A percentile compares a stretch with the other conserved stretches of the same genome.
These are phyloP conservation scores for Leccinum broughii DNA, from an alignment of 768 basidiomycete genomes.

Conservation along the genomic window DNA sequence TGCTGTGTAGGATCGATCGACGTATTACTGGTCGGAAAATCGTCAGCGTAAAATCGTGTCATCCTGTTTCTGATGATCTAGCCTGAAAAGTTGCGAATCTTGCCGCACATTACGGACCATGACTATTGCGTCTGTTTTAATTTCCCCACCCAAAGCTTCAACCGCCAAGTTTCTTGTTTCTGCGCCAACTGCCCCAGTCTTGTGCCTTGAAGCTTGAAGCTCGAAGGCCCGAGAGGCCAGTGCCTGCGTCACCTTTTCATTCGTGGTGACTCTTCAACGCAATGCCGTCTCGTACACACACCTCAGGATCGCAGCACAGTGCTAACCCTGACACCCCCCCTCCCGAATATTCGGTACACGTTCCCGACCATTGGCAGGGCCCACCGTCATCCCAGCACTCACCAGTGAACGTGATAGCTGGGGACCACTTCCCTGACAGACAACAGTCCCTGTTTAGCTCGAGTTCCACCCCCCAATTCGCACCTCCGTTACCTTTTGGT, in stretches of 20 bases:
- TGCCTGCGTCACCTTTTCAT: not conserved
- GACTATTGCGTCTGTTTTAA: not conserved
- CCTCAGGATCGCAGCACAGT: slow-evolving; percentile 18
- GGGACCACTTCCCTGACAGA: slow-evolving; percentile 12
- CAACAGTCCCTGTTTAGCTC: slow-evolving; percentile 21
- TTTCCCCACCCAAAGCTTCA: not conserved
- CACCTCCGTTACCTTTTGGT: slow-evolving; percentile 29
- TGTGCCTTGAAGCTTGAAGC: not conserved
- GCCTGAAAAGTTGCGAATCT: not conserved
- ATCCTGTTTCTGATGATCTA: not conserved
- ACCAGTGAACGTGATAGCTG: slow-evolving; percentile 13
- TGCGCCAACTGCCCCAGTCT: not conserved
- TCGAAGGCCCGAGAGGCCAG: not conserved
- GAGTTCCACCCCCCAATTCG: slow-evolving; percentile 14
- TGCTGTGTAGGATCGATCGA: not conserved
- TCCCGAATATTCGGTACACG: slow-evolving; percentile 29
- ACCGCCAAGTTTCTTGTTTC: not conserved
- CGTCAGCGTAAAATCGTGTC: not conserved
- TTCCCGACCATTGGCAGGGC: slow-evolving; percentile 13
- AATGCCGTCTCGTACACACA: slow-evolving; percentile 18
- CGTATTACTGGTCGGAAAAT: not conserved
- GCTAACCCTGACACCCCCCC: slow-evolving; percentile 32
- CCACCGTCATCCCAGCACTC: slow-evolving; percentile 22
- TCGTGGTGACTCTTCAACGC: not conserved
- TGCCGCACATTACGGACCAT: not conserved